Conservation (phyloP, 345 rosid species). For the Physaria fendleri region DNA sequence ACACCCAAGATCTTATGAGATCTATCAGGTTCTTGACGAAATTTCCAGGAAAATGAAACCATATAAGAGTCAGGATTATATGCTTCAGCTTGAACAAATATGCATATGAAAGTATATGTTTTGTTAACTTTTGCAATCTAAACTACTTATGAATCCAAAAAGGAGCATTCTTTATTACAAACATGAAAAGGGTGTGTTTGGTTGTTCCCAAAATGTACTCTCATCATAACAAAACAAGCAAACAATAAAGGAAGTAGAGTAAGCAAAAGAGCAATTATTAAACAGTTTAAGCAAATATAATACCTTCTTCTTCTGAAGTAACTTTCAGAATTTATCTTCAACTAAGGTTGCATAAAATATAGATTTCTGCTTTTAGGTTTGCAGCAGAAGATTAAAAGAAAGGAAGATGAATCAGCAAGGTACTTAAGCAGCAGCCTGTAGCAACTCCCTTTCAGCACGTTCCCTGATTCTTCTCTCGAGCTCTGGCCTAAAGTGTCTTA, state of each 20-base stretch:
- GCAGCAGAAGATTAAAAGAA: background rate
- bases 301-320: slow-evolving; percentile 19
- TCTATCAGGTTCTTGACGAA: slow-evolving; percentile 39
- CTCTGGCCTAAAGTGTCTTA: slow-evolving; percentile 96
- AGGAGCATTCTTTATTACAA: slow-evolving; percentile 27
- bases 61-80: slow-evolving; percentile 20
- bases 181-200: slow-evolving; percentile 26
- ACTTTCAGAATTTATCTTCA: slow-evolving; percentile 23
- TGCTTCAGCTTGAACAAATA: slow-evolving; percentile 31
- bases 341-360: background rate
- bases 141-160: slow-evolving; percentile 6
- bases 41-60: slow-evolving; percentile 37
- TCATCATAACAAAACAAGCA: slow-evolving; percentile 10
- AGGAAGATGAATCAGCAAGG: background rate
- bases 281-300: slow-evolving; percentile 17
- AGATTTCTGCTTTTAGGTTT: background rate
- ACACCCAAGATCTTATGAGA: slow-evolving; percentile 47
- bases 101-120: slow-evolving; percentile 16
- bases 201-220: slow-evolving; percentile 25
- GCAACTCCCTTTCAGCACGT: slow-evolving; percentile 86
- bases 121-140: background rate
- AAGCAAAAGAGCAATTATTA: slow-evolving; percentile 19
- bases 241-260: slow-evolving; percentile 7
- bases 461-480: slow-evolving; percentile 89
- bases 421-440: slow-evolving; percentile 75